These are phyloP conservation scores for Paxillus ammoniavirescens DNA, from an alignment of 768 basidiomycete genomes.

Conservation along the genomic window DNA sequence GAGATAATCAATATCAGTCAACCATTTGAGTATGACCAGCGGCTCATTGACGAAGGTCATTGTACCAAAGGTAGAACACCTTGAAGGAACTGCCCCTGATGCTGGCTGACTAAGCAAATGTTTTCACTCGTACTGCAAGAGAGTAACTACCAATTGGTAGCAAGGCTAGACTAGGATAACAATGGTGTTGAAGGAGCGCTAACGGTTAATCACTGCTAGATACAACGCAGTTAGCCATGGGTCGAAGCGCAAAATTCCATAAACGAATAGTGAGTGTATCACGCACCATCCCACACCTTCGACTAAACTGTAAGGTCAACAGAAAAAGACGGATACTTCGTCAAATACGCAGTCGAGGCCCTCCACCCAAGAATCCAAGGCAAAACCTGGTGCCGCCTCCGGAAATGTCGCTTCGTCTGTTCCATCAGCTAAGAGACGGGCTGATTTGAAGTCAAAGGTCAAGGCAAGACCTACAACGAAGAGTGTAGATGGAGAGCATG, in stretches of 20 bases:
- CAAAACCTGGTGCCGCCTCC: neutral
- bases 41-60: no score
- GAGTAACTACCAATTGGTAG: no score
- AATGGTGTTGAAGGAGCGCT: no score
- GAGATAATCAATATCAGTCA: no score
- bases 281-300: neutral
- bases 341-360: slow-evolving; percentile 7
- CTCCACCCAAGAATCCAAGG: neutral
- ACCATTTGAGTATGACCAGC: no score
- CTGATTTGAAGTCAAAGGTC: slow-evolving; percentile 24
- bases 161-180: no score
- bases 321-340: slow-evolving; percentile 26
- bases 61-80: no score
- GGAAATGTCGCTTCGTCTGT: neutral
- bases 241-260: slow-evolving; percentile 34
- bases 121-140: neutral
- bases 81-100: neutral
- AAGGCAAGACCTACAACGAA: slow-evolving; percentile 11
- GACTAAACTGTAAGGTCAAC: neutral
- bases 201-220: neutral
- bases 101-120: neutral
- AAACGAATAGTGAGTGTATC: slow-evolving; percentile 32
- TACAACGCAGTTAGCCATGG: slow-evolving; percentile 22
- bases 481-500: slow-evolving; percentile 31
- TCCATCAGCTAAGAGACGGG: slow-evolving; percentile 28